Evolutionary conservation across 805 yeast species (phyloP), one percentile per base, ranked within the genome.

Genomic region (Metschnikowia aberdeeniae): DNA sequence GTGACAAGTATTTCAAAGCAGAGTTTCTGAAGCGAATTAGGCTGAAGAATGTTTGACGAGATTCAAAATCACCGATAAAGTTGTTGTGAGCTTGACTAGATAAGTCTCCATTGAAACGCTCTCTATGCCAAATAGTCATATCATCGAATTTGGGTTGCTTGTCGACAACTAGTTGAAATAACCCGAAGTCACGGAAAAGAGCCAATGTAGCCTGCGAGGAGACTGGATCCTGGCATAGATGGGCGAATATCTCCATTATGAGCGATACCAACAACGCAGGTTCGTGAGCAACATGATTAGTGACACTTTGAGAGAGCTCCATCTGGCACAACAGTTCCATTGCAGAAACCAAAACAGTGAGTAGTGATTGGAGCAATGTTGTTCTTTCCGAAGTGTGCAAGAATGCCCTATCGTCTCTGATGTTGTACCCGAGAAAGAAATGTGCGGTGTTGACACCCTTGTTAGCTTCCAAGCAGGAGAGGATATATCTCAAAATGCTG

Each of bases 371-470:
- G 36, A 90, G 70, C 40, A 54, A 38, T 7, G 86, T 61, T 2
- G 89, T 82, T 12, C 72, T 68, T 0, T 88, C 80, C 0, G 70
- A 59, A 3, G 62, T 50, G 3, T 81, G 80, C 0, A 77, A 61
- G 17, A 81, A 65, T n/a, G 75, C 70, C 42, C 74, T 77, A 1
- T 58, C 66, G 5, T 68, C 76, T 55, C 64, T 47, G 53, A 65
- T 56, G 34, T 78, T 81, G 61, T 82, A 89, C 0, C 98, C 98
- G 1, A 92, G 70, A 7, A 92, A 61, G 53, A 84, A 82, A 59
- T 89, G 97, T 1, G 92, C 68, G 1, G 85, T 73, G 0, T 83
- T 74, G 5, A 81, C 74, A 12, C 63, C 66, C 9, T 66, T 66
- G 0, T 72, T 64, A 6, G 68, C 65, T 1, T 67, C 45, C 40